phyloP scores from a whole-genome alignment of 345 rosid genomes.

The Acer campestre region DNA sequence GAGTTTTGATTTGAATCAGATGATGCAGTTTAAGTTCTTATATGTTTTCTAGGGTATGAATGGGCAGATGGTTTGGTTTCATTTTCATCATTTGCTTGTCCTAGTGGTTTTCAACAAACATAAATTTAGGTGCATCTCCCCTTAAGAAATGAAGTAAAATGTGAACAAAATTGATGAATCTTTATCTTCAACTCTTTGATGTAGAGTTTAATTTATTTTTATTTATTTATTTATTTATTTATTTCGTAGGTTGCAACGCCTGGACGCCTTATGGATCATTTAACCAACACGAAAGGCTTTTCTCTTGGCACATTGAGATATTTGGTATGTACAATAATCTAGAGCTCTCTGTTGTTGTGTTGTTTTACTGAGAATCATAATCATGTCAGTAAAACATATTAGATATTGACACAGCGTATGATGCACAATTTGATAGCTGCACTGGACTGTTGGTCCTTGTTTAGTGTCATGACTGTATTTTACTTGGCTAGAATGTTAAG shows the following conservation, averaged over 20 bases:
- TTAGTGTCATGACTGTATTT: neutral
- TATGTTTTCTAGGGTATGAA: neutral
- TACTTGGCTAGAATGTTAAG: neutral
- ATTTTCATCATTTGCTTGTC: neutral
- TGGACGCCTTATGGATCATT: slow-evolving; percentile 90
- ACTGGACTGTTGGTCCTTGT: neutral
- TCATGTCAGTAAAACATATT: neutral
- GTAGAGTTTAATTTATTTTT: neutral
- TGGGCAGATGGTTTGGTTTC: neutral
- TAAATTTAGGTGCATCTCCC: neutral
- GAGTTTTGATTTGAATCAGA: slow-evolving; percentile 27
- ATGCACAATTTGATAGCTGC: neutral
- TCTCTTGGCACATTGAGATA: slow-evolving; percentile 74
- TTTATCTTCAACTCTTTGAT: slow-evolving; percentile 11
- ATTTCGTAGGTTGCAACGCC: slow-evolving; percentile 97
- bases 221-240: no score
- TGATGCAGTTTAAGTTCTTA: neutral
- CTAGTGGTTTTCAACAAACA: neutral
- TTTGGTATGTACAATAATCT: slow-evolving; percentile 48
- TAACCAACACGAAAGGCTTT: slow-evolving; percentile 87
- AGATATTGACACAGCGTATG: neutral
- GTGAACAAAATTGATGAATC: neutral
- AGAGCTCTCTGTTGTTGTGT: neutral
- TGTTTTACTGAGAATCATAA: neutral
- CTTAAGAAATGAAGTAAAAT: neutral